phyloP scores from a whole-genome alignment of 179 eudicot species.

The Dionaea muscipula region DNA sequence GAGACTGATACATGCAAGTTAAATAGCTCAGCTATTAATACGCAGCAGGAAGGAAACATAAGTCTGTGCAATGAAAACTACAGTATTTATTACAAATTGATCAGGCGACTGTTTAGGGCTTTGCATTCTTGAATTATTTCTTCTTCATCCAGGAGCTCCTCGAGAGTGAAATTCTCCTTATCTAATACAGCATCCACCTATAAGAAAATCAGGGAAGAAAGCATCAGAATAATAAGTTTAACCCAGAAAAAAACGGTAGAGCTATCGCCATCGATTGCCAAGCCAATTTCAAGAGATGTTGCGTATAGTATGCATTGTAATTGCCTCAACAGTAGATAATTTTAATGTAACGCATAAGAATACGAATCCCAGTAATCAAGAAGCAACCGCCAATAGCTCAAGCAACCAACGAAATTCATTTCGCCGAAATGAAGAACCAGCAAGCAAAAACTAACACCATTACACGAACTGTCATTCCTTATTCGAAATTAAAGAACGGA shows the following conservation, averaged over 20 bases:
- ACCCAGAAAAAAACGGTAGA: neutral
- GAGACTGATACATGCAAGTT: constrained; percentile 36
- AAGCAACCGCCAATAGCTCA: too few species aligned
- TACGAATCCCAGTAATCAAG: too few species aligned
- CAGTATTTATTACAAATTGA: constrained; percentile 68
- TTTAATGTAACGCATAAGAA: too few species aligned
- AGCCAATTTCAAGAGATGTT: too few species aligned
- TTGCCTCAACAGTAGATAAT: too few species aligned
- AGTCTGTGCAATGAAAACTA: constrained; percentile 4
- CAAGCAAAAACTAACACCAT: too few species aligned
- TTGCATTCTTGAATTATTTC: constrained; percentile 99
- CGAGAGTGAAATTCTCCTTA: constrained; percentile 78
- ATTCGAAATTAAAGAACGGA: too few species aligned
- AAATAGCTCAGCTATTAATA: neutral
- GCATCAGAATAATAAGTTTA: neutral
- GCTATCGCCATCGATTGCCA: neutral
- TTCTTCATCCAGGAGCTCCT: constrained; percentile 95
- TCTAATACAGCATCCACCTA: constrained; percentile 84
- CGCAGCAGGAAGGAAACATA: neutral
- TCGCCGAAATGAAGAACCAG: too few species aligned
- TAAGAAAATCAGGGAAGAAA: constrained; percentile 1
- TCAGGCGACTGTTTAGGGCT: constrained; percentile 86
- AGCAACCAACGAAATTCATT: too few species aligned
- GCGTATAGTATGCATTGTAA: too few species aligned
- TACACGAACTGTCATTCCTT: too few species aligned